Evolutionary conservation across 1,139 yeast species (phyloP), one percentile per base, ranked within the genome.

Genomic region (Meyerozyma sp.): DNA sequence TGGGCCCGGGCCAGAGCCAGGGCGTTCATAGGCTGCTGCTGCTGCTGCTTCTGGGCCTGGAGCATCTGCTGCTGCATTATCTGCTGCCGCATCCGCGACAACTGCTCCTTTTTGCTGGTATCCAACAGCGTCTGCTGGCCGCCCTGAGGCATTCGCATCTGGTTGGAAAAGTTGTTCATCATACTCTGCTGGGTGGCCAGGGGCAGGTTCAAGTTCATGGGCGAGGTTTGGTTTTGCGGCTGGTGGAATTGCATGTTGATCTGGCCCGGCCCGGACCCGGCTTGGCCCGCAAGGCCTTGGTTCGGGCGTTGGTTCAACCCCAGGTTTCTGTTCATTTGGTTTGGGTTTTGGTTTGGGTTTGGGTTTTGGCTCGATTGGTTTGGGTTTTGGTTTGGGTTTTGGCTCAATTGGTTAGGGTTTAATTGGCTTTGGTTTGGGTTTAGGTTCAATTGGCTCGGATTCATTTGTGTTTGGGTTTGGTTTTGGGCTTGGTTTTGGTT

Each of bases 61-160:
- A 63, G 62, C 66, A 63, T 62, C 44, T 65, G 70, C 51, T 66
- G 71, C 40, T 67, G 73, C 65, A 64, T 61, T n/a, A 66, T 62
- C 51, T 67, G 73, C 47, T 66, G 72, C 43, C 72, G 59, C 72
- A 67, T 67, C 39, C 65, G 56, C 45, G 58, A 45, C 25, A 67
- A 54, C 44, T 63, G 67, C 28, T 65, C 69, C 42, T 48, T 48
- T 20, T 48, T 49, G 16, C 49, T 42, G 16, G 42, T 44, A 40
- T 46, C 50, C 23, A 26, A 25, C 32, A 23, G 40, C 11, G 34
- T 8, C 14, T 30, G 34, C 34, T 30, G 34, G 20, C 34, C 20
- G 9, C 34, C 34, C 8, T 30, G 37, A 5, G n/a, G 25, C 37
- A 34, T 34, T 34, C 26, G 21, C 37, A 34, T 18, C 27, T 34